Conservation (phyloP, 192 early-diverging fungal genomes). For the Entrophospora sp. region DNA sequence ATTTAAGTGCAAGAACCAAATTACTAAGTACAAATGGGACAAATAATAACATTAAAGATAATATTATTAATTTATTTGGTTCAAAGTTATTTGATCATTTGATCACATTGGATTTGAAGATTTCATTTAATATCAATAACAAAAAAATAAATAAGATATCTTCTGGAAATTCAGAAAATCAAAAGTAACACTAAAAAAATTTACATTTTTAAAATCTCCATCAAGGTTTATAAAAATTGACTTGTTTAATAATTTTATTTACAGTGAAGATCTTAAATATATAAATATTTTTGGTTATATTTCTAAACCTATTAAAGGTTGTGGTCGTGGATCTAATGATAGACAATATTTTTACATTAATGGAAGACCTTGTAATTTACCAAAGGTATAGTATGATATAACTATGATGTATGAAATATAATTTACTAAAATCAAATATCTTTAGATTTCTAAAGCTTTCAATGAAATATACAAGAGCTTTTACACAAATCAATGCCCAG, state of each 20-base stretch:
- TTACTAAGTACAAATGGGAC: slow-evolving; percentile 52
- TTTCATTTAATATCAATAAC: slow-evolving; percentile 29
- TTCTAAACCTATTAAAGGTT: slow-evolving; percentile 53
- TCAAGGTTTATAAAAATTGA: slow-evolving; percentile 20
- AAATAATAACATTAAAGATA: slow-evolving; percentile 51
- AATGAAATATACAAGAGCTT: slow-evolving; percentile 75
- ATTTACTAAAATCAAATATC: no score
- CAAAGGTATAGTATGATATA: slow-evolving; percentile 58
- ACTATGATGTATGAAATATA: no score
- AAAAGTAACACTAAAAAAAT: neutral
- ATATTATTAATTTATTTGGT: slow-evolving; percentile 75
- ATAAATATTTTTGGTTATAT: slow-evolving; percentile 40
- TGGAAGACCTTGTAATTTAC: slow-evolving; percentile 77
- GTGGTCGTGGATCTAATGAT: slow-evolving; percentile 67
- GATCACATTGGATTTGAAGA: slow-evolving; percentile 40
- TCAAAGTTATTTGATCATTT: slow-evolving; percentile 38
- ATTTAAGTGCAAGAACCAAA: slow-evolving; percentile 35
- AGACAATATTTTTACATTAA: slow-evolving; percentile 88
- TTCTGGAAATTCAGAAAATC: neutral
- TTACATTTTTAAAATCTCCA: no score
- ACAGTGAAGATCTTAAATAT: neutral
- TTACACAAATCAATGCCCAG: slow-evolving; percentile 69
- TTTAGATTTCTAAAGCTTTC: slow-evolving; percentile 55
- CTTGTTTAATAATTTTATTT: neutral
- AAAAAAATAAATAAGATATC: slow-evolving; percentile 4